Evolutionary conservation across 768 basidiomycete genomes (phyloP), one percentile per base, ranked within the genome.

Genomic region (Leccinum fibrillosum): DNA sequence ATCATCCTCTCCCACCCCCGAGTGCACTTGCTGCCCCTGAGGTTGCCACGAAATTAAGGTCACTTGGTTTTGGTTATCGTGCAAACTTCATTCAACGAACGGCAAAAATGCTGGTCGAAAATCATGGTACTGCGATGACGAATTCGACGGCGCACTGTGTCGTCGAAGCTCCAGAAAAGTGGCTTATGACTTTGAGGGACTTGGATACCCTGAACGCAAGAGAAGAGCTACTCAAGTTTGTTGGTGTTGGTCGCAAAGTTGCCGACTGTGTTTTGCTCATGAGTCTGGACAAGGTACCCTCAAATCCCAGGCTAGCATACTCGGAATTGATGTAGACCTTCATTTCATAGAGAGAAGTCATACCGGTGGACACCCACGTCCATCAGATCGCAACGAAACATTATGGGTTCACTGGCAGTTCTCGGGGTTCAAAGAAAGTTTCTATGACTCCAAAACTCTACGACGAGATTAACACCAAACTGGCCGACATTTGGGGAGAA

Each of bases 291-390:
- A 92, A 94, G 81, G 92, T 92, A 62, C 4, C 19, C 68, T 19
- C 54, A 4, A n/a, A 30, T 47, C 60, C 37, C 62, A 60, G 10
- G 39, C 21, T n/a, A 19, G 2, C 17, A 39, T 7, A 39, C 26
- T 25, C 6, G n/a, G n/a, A 47, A 34, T 21, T 4, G n/a, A 53
- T 48, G 10, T 52, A 64, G 53, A 69, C 42, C 34, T 37, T 26
- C 3, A 15, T 49, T 39, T 13, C 34, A n/a, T 49, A 96, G 92
- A 80, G 76, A 65, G 89, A 92, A 62, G 86, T 94, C 15, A 83
- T 98, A 9, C 97, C 97, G 4, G 91, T 99, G 53, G 97, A 99
- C 69, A 97, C 95, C 0, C 97, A 99, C 69, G 90, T 99, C 28
- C 79, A 89, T 62, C 93, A 96, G 68, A 94, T 98, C 54, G 91